Evolutionary conservation across 257 asterid species (phyloP).

Genomic region (Cinchona pubescens): DNA sequence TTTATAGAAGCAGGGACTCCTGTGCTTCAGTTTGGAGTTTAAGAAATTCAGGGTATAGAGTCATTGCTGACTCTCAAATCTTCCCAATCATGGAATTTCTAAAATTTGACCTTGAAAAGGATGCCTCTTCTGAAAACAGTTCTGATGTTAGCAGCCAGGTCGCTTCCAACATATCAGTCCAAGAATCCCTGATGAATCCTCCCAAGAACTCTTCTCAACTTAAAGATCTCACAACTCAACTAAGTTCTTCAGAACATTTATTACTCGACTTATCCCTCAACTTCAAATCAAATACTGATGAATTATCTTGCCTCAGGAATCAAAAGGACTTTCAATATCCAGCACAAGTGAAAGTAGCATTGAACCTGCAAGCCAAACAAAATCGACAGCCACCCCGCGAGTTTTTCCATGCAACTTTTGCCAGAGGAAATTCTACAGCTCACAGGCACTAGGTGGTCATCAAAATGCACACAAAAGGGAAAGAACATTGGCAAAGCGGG

Average conservation of each 20-base stretch:
- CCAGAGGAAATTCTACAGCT: constrained; percentile 41
- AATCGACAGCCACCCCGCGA: constrained; percentile 25
- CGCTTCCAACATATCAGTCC: constrained; percentile 37
- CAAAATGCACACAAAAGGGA: constrained; percentile 52
- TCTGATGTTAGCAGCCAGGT: constrained; percentile 36
- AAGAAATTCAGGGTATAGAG: neutral
- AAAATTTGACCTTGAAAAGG: constrained; percentile 35
- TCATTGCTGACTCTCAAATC: constrained; percentile 10
- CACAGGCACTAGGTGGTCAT: constrained; percentile 55
- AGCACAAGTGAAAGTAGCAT: constrained; percentile 54
- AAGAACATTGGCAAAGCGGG: constrained; percentile 42
- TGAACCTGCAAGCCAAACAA: constrained; percentile 32
- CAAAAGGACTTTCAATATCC: constrained; percentile 32
- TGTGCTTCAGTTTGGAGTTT: neutral
- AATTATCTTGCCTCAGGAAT: constrained; percentile 24
- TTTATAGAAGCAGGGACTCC: neutral
- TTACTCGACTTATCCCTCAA: constrained; percentile 47
- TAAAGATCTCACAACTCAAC: constrained; percentile 22
- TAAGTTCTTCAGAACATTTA: constrained; percentile 27
- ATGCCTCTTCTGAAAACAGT: constrained; percentile 29
- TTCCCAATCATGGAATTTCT: constrained; percentile 32
- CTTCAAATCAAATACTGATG: constrained; percentile 23
- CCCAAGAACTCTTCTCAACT: constrained; percentile 14
- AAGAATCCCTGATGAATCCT: constrained; percentile 23
- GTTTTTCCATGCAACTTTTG: constrained; percentile 46